Evolutionary conservation across 176 grass and related monocot species (phyloP).

Genomic region (Oryza australiensis): DNA sequence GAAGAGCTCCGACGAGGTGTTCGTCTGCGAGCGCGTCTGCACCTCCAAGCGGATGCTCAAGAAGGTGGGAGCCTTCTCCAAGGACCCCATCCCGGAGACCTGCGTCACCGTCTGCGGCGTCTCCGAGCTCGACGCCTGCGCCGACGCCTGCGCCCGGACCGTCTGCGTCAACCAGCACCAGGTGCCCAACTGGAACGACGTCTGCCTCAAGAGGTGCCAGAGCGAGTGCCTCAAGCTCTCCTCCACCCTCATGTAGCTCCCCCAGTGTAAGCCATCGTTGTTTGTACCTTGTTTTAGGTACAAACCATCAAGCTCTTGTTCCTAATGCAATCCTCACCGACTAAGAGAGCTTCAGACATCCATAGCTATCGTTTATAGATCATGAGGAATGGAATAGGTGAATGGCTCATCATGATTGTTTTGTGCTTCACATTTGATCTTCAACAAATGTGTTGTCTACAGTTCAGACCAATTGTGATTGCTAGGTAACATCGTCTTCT

Average conservation of each 20-base stretch:
- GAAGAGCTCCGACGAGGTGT: conserved; percentile 76
- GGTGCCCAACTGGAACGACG: conserved; percentile 93
- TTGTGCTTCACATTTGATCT: conserved; percentile 5
- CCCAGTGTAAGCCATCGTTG: background rate
- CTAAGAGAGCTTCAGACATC: conserved; percentile 19
- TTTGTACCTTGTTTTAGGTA: background rate
- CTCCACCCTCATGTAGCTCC: conserved; percentile 48
- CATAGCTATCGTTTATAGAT: conserved; percentile 17
- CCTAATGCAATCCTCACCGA: background rate
- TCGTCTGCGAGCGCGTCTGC: conserved; percentile 86
- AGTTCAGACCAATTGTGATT: background rate
- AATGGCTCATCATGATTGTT: background rate
- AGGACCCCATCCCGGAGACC: conserved; percentile 88
- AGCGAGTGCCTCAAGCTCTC: conserved; percentile 90
- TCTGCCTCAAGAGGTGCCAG: conserved; percentile 90
- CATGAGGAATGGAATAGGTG: conserved; percentile 11
- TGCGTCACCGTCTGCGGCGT: conserved; percentile 91
- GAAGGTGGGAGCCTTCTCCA: conserved; percentile 86
- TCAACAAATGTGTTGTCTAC: background rate
- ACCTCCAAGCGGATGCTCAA: conserved; percentile 93
- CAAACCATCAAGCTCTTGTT: background rate
- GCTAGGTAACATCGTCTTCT: background rate
- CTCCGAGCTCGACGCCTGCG: conserved; percentile 80
- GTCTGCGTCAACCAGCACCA: conserved; percentile 95
- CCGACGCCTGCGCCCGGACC: conserved; percentile 84